These are phyloP conservation scores for Prunus salicina DNA, from an alignment of 306 rosid species.

Conservation along the genomic window DNA sequence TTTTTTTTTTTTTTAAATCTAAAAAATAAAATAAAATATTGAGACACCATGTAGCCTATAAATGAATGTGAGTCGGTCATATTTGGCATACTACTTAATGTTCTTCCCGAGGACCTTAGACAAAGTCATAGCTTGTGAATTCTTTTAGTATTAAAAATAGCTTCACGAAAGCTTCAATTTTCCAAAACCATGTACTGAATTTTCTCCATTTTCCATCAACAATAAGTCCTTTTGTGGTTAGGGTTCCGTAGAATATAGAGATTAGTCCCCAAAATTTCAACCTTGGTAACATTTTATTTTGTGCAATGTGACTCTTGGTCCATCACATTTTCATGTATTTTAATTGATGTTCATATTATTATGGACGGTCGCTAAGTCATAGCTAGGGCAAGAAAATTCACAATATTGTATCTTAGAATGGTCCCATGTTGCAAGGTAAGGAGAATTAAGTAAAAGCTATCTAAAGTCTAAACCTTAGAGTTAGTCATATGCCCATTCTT, in stretches of 20 bases:
- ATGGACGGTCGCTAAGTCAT: constrained; percentile 7
- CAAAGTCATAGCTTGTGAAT: not conserved
- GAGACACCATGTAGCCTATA: not conserved
- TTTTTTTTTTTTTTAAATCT: too few species aligned
- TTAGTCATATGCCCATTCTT: too few species aligned
- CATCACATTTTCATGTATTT: not conserved
- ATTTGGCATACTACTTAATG: not conserved
- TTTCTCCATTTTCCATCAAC: not conserved
- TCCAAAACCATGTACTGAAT: not conserved
- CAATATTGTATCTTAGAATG: not conserved
- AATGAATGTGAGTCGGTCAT: constrained; percentile 12
- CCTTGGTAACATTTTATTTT: not conserved
- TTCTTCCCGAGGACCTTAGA: not conserved
- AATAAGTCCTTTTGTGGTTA: not conserved
- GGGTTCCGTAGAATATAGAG: not conserved
- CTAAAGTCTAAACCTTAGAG: not conserved
- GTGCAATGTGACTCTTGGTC: not conserved
- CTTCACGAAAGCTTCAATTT: not conserved
- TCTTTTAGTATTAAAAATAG: not conserved
- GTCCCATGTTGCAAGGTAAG: not conserved
- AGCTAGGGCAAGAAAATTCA: not conserved
- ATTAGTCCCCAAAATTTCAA: constrained; percentile 6
- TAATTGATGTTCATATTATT: not conserved
- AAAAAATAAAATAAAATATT: too few species aligned
- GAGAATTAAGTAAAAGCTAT: not conserved